Percentiles rank a stretch among this genome's conserved stretches.
phyloP scores from a whole-genome alignment of 148 eudicot species.

The Rhododendron vialii region DNA sequence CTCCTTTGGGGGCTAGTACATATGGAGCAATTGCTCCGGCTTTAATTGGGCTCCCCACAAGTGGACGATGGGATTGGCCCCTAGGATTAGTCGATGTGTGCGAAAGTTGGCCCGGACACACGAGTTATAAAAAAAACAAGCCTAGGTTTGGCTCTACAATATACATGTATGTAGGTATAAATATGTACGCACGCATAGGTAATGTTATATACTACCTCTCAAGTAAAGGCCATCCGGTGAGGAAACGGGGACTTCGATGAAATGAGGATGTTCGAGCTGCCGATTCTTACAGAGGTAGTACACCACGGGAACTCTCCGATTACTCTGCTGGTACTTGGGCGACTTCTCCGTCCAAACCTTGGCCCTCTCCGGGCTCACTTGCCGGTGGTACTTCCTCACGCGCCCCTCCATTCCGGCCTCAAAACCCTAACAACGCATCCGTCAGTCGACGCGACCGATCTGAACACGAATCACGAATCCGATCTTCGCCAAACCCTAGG shows the following conservation, averaged over 20 bases:
- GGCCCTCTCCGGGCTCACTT: slow-evolving; percentile 89
- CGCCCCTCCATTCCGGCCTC: slow-evolving; percentile 55
- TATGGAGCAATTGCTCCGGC: too few species aligned
- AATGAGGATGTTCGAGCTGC: slow-evolving; percentile 89
- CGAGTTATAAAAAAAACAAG: too few species aligned
- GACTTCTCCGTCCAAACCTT: slow-evolving; percentile 93
- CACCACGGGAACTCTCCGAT: slow-evolving; percentile 63
- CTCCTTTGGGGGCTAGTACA: too few species aligned
- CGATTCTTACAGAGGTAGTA: slow-evolving; percentile 73
- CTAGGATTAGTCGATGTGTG: too few species aligned
- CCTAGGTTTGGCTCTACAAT: not conserved
- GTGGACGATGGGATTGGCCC: too few species aligned
- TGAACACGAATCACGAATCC: not conserved
- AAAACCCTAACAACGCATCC: not conserved
- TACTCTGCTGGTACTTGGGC: slow-evolving; percentile 59
- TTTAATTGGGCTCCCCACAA: too few species aligned
- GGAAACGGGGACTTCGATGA: slow-evolving; percentile 62
- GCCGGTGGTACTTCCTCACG: slow-evolving; percentile 65
- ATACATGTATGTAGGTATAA: not conserved
- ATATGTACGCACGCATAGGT: not conserved
- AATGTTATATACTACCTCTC: slow-evolving; percentile 40
- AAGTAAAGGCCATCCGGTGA: slow-evolving; percentile 69
- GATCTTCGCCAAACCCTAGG: not conserved
- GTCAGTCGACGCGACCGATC: not conserved
- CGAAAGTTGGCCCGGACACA: too few species aligned